These are phyloP conservation scores for Tetraselmis chui DNA, from an alignment of 139 green algal genomes.

Conservation along the genomic window DNA sequence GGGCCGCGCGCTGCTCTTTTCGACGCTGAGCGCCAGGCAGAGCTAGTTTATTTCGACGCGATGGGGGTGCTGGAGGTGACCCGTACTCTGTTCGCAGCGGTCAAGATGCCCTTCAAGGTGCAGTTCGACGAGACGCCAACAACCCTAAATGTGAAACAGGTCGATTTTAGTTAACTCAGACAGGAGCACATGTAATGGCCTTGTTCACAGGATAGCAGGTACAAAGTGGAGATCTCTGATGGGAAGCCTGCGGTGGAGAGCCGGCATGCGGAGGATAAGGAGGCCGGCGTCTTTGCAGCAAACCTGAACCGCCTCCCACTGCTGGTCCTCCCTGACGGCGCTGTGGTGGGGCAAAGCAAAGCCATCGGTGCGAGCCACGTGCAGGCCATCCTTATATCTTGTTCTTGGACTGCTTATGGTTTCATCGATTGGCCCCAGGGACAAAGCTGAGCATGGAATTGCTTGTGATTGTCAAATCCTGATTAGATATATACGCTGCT, in stretches of 20 bases:
- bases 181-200: no score
- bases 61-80: not conserved
- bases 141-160: no score
- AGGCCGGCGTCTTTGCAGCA: not conserved
- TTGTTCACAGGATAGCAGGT: not conserved
- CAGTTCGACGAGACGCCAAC: no score
- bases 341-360: not conserved
- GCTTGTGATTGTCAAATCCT: no score
- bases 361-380: not conserved
- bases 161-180: no score
- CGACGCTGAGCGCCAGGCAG: not conserved
- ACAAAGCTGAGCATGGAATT: no score
- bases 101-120: not conserved
- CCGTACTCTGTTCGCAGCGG: not conserved
- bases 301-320: not conserved
- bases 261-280: not conserved
- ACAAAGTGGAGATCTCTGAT: not conserved
- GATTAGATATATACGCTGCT: no score
- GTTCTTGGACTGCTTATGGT: no score
- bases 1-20: no score
- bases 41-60: not conserved
- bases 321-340: not conserved
- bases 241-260: not conserved
- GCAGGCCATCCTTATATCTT: no score
- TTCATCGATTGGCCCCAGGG: no score